phyloP scores from a whole-genome alignment of 345 rosid genomes.

The Euphorbia pulcherrima region DNA sequence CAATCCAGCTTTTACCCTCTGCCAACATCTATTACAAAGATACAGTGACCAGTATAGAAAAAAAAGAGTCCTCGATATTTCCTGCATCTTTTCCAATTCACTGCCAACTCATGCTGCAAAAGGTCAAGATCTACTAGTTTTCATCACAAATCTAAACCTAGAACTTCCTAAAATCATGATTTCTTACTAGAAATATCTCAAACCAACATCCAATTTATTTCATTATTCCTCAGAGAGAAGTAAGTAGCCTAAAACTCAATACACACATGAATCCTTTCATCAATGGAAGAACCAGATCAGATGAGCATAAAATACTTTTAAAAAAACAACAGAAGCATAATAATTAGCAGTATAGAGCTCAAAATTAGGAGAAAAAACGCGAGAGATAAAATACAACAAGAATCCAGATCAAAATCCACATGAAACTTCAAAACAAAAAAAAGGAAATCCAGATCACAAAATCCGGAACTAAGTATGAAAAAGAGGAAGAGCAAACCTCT shows the following conservation, averaged over 20 bases:
- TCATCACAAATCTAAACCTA: not conserved
- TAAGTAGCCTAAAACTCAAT: not conserved
- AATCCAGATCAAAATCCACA: constrained; percentile 19
- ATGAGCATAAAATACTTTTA: constrained; percentile 15
- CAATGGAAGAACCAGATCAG: constrained; percentile 21
- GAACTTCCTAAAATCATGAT: constrained; percentile 12
- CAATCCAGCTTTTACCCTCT: constrained; percentile 5
- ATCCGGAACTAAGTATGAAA: not conserved
- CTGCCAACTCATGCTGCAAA: not conserved
- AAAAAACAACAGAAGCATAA: not conserved
- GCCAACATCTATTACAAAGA: constrained; percentile 1
- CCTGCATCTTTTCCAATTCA: not conserved
- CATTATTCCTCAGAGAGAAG: constrained; percentile 3
- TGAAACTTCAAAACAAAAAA: not conserved
- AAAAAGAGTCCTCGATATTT: not conserved
- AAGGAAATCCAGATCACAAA: constrained; percentile 14
- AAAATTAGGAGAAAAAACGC: constrained; percentile 11
- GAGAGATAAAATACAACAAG: constrained; percentile 14
- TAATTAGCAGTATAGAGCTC: constrained; percentile 11
- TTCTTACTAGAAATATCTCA: not conserved
- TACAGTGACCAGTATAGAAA: not conserved
- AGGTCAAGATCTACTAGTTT: constrained; percentile 6
- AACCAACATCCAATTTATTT: not conserved
- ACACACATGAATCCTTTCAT: not conserved
- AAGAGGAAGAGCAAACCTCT: constrained; percentile 41